A percentile compares a stretch with the other conserved stretches of the same genome.
Evolutionary conservation across 805 yeast species (phyloP).

Genomic region (Myxozyma sirexii): DNA sequence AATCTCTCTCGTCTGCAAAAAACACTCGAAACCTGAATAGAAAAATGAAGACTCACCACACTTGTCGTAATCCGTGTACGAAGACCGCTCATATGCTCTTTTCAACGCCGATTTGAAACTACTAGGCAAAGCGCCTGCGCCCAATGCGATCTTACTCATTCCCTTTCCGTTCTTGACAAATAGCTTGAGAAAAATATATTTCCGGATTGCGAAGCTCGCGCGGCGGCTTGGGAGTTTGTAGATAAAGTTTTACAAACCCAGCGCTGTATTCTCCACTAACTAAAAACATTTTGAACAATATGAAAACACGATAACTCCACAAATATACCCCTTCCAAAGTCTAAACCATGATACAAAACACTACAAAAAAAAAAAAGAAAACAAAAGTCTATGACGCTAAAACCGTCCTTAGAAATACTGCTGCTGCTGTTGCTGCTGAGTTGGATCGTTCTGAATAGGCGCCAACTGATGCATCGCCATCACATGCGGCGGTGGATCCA

Average conservation of each 20-base stretch:
- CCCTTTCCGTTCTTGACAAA: background rate
- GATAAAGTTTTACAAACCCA: no score
- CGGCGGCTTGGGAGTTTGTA: background rate
- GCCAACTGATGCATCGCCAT: conserved; percentile 14
- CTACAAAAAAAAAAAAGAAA: background rate
- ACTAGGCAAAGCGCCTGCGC: background rate
- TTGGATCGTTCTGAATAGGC: background rate
- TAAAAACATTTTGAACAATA: no score
- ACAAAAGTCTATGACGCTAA: background rate
- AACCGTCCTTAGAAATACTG: background rate
- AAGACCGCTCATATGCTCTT: background rate
- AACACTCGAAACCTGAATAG: background rate
- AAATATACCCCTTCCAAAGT: no score
- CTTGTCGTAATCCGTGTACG: conserved; percentile 3
- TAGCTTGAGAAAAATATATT: background rate
- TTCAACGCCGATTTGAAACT: background rate
- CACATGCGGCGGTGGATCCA: conserved; percentile 11
- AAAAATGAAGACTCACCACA: background rate
- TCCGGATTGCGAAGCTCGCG: background rate
- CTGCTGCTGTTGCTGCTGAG: background rate
- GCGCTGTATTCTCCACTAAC: no score
- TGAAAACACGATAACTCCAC: no score
- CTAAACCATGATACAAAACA: no score
- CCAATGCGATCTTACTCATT: background rate
- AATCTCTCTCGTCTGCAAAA: background rate